Evolutionary conservation across 345 rosid genomes (phyloP), one percentile per base, ranked within the genome.

Genomic region (Camelina laxa): DNA sequence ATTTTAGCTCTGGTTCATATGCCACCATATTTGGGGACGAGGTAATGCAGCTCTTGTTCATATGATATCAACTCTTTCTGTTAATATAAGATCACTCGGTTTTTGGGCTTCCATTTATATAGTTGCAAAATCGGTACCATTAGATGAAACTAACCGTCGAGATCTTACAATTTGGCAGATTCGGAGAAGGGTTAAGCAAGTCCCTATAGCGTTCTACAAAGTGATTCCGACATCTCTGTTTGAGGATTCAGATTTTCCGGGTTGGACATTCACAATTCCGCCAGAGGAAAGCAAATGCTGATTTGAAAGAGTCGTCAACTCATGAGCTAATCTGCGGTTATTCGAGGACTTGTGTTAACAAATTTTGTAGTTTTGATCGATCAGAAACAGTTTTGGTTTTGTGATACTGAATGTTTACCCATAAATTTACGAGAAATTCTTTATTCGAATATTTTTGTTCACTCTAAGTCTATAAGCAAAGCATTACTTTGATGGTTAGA

Each of bases 11-110:
- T 17, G 92, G 93, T 77, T 95, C 99, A 63, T 95, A 90, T 61
- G 94, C 87, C 59, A 91, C 99, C 20, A 87, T 95, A 65, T 89
- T 95, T 20, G 96, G 88, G 48, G 92, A 86, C 16, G 98, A 95
- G 99, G 99, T 95, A 87, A 79, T 56, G 64, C 12, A 36, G 11
- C 63, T 56, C 47, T 64, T 1, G 16, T 57, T 70, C 61, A 27
- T 27, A 35, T 22, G 48, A 20, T 4, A 21, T 35, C 10, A 36
- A 67, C 74, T 60, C 60, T 20, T 59, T 22, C 17, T 38, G 55
- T 39, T 39, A 21, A 21, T 20, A 20, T 19, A n/a, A 44, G 42
- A 12, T 38, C 14, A 35, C 39, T 70, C 11, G 33, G 24, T 7
- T 15, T 17, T 27, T 4, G 30, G 45, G 30, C n/a, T 13, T 53